A percentile compares a stretch with the other conserved stretches of the same genome.
These are phyloP conservation scores for Persicaria maculosa DNA, from an alignment of 148 eudicot genomes.

Conservation along the genomic window DNA sequence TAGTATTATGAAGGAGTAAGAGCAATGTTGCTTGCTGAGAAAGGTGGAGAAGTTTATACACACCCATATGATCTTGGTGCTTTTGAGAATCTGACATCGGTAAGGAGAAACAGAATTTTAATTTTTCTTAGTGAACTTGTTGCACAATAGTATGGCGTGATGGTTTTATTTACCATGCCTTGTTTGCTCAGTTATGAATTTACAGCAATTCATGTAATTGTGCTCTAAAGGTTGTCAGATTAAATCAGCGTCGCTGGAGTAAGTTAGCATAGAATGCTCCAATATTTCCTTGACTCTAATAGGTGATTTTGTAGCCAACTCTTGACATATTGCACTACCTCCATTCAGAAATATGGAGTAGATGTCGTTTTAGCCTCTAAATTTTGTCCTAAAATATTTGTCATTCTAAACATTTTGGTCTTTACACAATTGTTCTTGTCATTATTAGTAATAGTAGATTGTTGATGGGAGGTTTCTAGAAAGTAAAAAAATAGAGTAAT, in stretches of 20 bases:
- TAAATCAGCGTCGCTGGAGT: not conserved
- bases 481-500: no score
- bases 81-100: constrained; percentile 65
- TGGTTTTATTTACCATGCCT: not conserved
- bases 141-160: not conserved
- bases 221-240: not conserved
- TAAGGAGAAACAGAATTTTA: constrained; percentile 25
- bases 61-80: constrained; percentile 95
- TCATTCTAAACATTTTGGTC: no score
- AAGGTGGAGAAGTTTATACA: constrained; percentile 81
- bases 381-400: no score
- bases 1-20: constrained; percentile 98
- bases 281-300: not conserved
- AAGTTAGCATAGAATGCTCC: not conserved
- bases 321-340: not conserved
- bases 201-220: not conserved
- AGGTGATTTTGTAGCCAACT: not conserved
- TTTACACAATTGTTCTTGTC: no score
- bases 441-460: no score
- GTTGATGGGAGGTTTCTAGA: no score
- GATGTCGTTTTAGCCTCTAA: no score
- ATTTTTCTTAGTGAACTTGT: not conserved
- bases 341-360: no score
- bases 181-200: not conserved
- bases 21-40: constrained; percentile 96